Conservation (phyloP, 2,329 filamentous ascomycete species). For the Trichoderma hamatum region DNA sequence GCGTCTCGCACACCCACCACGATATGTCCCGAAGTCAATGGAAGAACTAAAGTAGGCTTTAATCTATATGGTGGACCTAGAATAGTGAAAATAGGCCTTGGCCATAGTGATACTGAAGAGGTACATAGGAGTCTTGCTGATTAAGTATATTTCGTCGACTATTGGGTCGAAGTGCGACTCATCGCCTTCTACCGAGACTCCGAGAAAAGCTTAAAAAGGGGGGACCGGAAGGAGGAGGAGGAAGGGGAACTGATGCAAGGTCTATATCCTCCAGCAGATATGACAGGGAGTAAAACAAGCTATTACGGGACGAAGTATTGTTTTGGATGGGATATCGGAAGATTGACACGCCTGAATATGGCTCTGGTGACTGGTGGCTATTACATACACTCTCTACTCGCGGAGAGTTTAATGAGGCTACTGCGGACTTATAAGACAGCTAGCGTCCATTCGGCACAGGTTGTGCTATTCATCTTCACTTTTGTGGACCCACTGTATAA, state of each 20-base stretch:
- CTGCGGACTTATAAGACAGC: neutral
- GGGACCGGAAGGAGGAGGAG: neutral
- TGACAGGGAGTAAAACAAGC: neutral
- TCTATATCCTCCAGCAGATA: neutral
- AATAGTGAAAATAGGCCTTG: neutral
- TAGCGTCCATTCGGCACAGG: neutral
- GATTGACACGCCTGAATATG: neutral
- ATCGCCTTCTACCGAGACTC: neutral
- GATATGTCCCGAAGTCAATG: neutral
- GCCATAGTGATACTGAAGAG: neutral
- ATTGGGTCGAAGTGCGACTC: neutral
- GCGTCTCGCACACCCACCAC: neutral
- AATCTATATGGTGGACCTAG: neutral
- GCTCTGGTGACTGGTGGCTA: neutral
- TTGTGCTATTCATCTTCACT: neutral
- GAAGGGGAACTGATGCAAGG: neutral
- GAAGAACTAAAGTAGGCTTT: neutral
- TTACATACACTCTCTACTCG: neutral
- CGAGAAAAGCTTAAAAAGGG: no score
- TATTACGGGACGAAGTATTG: neutral
- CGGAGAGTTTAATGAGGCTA: neutral
- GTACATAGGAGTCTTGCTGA: neutral
- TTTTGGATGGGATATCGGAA: neutral
- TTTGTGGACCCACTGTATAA: neutral
- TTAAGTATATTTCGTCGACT: neutral